Evolutionary conservation across 306 rosid genomes (phyloP), one percentile per base, ranked within the genome.

Genomic region (Castanopsis chinensis): DNA sequence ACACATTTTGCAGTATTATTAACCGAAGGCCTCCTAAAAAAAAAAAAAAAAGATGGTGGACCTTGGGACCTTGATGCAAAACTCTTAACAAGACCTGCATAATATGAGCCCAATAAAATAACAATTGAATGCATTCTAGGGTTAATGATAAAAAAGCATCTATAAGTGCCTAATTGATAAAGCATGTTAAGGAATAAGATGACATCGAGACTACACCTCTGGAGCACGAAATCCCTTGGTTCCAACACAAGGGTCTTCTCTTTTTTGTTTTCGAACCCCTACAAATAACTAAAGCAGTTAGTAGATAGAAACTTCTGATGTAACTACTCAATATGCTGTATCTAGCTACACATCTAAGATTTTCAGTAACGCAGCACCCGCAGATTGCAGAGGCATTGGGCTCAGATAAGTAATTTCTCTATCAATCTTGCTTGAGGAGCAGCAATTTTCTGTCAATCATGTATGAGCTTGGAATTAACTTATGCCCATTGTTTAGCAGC

Each of bases 191-290:
- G 51, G 51, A 43, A 43, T 43, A 43, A 43, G 51, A 76, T 70
- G 41, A 70, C 49, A 43, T 30, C 18, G 27, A 65, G 10, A 65
- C 71, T 76, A 71, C 73, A 89, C 97, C 92, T 89, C 93, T 3
- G 91, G 97, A 63, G 97, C 97, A 54, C 97, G 88, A 82, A 88
- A 91, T 59, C 93, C 92, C 81, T 89, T 91, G 41, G 97, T 89
- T 85, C 97, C 92, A 74, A 83, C 91, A 72, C 92, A 91, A 71
- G 90, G 80, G 73, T 93, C 93, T 72, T 89, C 97, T 86, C 80
- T 84, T 76, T 87, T 89, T 23, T 52, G 78, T 52, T 89, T 91
- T 71, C 86, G 86, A 82, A 59, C 82, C 28, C 89, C 92, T 91
- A 85, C 45, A 23, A 74, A 20, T 13, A 71, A 71, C 82, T 69